These are phyloP conservation scores for Prototheca wickerhamii DNA, from an alignment of 163 green algal genomes.

Conservation along the genomic window DNA sequence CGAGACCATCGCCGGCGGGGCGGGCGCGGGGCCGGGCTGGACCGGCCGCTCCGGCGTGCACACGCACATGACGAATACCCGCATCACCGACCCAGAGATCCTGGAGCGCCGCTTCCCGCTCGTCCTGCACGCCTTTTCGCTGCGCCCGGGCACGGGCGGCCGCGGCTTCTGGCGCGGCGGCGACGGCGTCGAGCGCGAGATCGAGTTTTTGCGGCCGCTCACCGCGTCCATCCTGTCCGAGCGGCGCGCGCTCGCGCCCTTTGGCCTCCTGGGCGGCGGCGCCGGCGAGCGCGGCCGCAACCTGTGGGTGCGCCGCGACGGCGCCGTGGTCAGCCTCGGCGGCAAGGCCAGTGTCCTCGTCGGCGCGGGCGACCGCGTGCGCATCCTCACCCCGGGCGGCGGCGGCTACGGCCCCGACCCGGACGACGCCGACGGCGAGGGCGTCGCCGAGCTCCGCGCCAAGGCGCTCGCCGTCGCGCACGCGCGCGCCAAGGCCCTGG, in stretches of 20 bases:
- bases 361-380: conserved; percentile 57
- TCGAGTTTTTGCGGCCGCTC: conserved; percentile 83
- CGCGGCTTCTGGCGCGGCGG: conserved; percentile 67
- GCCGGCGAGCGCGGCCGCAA: conserved; percentile 59
- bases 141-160: conserved; percentile 74
- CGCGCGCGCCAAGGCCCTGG: not conserved
- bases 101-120: conserved; percentile 88
- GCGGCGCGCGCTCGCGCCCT: conserved; percentile 57
- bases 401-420: conserved; percentile 27
- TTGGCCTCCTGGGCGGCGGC: conserved; percentile 66
- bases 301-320: conserved; percentile 46
- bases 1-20: conserved; percentile 91
- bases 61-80: conserved; percentile 99
- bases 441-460: not conserved
- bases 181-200: conserved; percentile 82
- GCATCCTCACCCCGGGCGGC: conserved; percentile 63
- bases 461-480: not conserved
- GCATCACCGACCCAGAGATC: conserved; percentile 97
- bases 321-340: conserved; percentile 59
- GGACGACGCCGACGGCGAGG: not conserved
- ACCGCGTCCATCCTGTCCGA: conserved; percentile 79
- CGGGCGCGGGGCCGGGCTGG: conserved; percentile 83
- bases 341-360: conserved; percentile 61
- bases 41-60: conserved; percentile 86
- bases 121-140: conserved; percentile 75